phyloP scores from a whole-genome alignment of 2,329 filamentous ascomycete genomes.

The Arachnomyces sp. region DNA sequence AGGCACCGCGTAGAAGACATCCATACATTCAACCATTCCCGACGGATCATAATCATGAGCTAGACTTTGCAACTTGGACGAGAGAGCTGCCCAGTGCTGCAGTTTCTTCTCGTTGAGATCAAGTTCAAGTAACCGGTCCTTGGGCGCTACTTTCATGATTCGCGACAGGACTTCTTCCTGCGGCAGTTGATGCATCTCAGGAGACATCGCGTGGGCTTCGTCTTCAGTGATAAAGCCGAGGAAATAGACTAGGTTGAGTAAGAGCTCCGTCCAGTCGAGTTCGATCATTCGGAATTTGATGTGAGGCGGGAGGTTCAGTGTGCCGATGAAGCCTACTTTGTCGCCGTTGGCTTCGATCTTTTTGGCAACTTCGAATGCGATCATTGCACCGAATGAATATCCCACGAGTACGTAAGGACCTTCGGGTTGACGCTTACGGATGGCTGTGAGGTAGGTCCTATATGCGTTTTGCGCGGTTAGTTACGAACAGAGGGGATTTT shows the following conservation, averaged over 20 bases:
- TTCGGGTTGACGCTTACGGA: conserved; percentile 37
- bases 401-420: conserved; percentile 48
- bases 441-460: conserved; percentile 35
- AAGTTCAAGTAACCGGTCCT: too few relatives aligned
- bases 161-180: conserved; percentile 10
- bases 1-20: too few relatives aligned
- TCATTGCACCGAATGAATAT: conserved; percentile 44
- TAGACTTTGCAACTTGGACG: too few relatives aligned
- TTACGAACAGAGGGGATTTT: too few relatives aligned
- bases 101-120: too few relatives aligned
- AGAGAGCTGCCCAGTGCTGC: too few relatives aligned
- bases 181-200: conserved; percentile 6
- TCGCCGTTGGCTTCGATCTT: conserved; percentile 32
- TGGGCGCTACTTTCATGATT: conserved; percentile 7
- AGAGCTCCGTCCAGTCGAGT: conserved; percentile 31
- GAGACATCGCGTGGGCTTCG: conserved; percentile 13
- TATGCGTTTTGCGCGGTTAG: too few relatives aligned
- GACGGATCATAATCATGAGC: too few relatives aligned
- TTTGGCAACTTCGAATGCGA: conserved; percentile 47
- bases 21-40: too few relatives aligned
- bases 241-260: conserved; percentile 37
- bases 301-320: conserved; percentile 44
- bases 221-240: conserved; percentile 32
- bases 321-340: conserved; percentile 38
- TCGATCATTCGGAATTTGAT: conserved; percentile 39